These are phyloP conservation scores for Moricandia arvensis DNA, from an alignment of 345 rosid genomes.

Conservation along the genomic window DNA sequence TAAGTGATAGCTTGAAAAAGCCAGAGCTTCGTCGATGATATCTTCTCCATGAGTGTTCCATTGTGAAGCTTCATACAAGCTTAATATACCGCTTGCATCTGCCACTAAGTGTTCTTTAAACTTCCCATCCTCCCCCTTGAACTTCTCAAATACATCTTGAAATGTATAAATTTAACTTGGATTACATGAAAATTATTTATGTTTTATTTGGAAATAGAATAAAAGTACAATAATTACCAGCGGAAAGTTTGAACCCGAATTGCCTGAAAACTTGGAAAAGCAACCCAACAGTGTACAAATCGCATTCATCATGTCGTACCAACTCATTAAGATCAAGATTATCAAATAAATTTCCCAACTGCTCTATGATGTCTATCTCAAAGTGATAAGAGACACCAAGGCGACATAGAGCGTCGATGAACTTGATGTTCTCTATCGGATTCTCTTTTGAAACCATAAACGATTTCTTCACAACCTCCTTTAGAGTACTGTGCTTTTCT, in stretches of 20 bases:
- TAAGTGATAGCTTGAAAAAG: conserved; percentile 8
- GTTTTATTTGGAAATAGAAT: too few relatives aligned
- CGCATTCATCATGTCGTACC: background rate
- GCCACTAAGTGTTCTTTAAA: background rate
- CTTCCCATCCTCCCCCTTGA: conserved; percentile 4
- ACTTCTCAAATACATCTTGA: conserved; percentile 30
- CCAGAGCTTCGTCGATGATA: conserved; percentile 17
- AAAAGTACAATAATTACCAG: conserved; percentile 1
- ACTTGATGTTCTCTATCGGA: conserved; percentile 18
- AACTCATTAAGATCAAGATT: background rate
- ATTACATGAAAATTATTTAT: background rate
- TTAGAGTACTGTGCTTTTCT: conserved; percentile 13
- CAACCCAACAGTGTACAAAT: conserved; percentile 20
- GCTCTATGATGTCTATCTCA: conserved; percentile 9
- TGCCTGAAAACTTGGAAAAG: conserved; percentile 35
- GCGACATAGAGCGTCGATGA: conserved; percentile 24
- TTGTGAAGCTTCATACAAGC: conserved; percentile 31
- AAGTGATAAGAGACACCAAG: conserved; percentile 29
- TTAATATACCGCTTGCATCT: conserved; percentile 9
- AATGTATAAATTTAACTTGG: background rate
- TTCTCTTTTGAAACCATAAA: conserved; percentile 3
- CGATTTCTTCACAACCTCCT: conserved; percentile 9
- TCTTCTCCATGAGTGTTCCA: conserved; percentile 29
- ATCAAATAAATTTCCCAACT: background rate
- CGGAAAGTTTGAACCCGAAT: conserved; percentile 23